Evolutionary conservation across 345 rosid genomes (phyloP).

Genomic region (Cardamine resedifolia): DNA sequence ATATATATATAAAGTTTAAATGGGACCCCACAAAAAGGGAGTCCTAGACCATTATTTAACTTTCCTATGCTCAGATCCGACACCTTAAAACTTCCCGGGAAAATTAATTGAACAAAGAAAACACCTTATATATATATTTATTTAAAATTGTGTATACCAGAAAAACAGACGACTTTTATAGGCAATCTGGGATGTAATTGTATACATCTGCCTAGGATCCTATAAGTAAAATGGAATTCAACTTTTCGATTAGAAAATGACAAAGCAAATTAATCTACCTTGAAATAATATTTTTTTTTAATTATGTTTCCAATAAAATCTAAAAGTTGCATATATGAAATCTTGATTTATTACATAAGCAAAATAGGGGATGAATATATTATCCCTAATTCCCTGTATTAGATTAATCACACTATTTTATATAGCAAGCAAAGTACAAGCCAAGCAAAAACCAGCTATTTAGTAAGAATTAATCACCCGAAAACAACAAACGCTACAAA

Average conservation of each 20-base stretch:
- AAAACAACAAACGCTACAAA: slow-evolving; percentile 2
- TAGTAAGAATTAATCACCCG: neutral
- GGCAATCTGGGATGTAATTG: neutral
- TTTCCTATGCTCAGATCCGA: too few relatives aligned
- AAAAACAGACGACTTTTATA: slow-evolving; percentile 8
- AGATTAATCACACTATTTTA: neutral
- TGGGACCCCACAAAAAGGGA: too few relatives aligned
- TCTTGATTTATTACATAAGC: neutral
- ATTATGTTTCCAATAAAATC: neutral
- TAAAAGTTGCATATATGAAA: neutral
- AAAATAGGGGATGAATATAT: neutral
- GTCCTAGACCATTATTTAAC: too few relatives aligned
- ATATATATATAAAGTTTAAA: too few relatives aligned
- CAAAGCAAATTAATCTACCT: neutral
- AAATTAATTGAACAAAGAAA: neutral
- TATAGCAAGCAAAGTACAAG: neutral
- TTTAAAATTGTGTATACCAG: neutral
- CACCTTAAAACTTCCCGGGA: neutral
- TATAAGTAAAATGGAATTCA: neutral
- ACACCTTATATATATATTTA: neutral
- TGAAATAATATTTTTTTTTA: too few relatives aligned
- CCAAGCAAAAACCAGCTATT: slow-evolving; percentile 21
- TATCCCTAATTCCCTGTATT: neutral
- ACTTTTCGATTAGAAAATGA: neutral
- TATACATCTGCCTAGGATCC: neutral